Evolutionary conservation across 768 basidiomycete genomes (phyloP).

Genomic region (Naematelia aurantialba): DNA sequence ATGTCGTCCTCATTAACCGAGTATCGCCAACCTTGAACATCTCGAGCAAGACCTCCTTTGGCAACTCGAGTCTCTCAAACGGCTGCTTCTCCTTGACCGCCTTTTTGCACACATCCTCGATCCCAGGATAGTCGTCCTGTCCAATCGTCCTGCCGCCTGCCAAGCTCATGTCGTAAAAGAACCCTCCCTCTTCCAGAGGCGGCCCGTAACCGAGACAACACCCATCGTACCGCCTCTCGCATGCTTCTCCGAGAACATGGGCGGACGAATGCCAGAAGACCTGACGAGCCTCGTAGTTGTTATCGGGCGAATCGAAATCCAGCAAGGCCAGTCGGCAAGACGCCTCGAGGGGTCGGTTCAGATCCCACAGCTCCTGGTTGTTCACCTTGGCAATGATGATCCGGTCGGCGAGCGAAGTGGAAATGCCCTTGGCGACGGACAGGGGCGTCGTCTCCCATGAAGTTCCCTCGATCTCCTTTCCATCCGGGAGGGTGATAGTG

Average conservation of each 20-base stretch:
- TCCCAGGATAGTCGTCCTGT: slow-evolving; percentile 74
- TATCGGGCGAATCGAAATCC: slow-evolving; percentile 66
- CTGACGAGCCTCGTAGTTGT: slow-evolving; percentile 66
- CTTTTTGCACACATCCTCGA: slow-evolving; percentile 81
- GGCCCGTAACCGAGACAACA: slow-evolving; percentile 96
- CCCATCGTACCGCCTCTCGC: slow-evolving; percentile 85
- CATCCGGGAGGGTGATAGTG: slow-evolving; percentile 77
- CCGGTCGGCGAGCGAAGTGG: slow-evolving; percentile 79
- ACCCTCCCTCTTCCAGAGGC: slow-evolving; percentile 86
- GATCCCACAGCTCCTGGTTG: slow-evolving; percentile 72
- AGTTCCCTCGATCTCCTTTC: slow-evolving; percentile 72
- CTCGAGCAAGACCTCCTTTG: slow-evolving; percentile 90
- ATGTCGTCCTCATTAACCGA: not conserved
- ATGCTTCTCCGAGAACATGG: slow-evolving; percentile 93
- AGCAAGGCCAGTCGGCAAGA: slow-evolving; percentile 76
- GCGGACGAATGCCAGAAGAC: slow-evolving; percentile 99
- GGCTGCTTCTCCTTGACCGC: slow-evolving; percentile 95
- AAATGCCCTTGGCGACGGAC: slow-evolving; percentile 81
- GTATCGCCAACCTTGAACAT: slow-evolving; percentile 77
- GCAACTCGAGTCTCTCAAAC: slow-evolving; percentile 88
- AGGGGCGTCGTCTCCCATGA: slow-evolving; percentile 95
- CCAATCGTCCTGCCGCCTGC: slow-evolving; percentile 62
- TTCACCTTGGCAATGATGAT: slow-evolving; percentile 87
- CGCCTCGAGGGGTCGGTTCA: slow-evolving; percentile 87
- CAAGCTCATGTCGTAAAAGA: slow-evolving; percentile 93